Conservation (phyloP, 2,329 filamentous ascomycete species). For the Cercospora sp. region DNA sequence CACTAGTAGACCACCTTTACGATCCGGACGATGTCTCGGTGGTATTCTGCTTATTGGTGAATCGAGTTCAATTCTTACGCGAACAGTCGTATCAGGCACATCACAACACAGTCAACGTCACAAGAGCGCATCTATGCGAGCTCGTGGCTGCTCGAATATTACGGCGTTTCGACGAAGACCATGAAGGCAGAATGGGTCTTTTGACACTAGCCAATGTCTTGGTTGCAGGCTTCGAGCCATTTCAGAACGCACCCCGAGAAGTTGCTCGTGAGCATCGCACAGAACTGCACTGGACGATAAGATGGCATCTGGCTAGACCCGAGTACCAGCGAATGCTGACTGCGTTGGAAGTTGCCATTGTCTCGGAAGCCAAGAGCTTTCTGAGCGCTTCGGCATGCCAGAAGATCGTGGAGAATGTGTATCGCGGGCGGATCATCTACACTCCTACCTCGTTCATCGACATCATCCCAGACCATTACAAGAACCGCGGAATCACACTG, state of each 20-base stretch:
- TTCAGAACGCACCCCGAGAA: slow-evolving; percentile 74
- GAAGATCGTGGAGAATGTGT: slow-evolving; percentile 79
- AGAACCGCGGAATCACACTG: slow-evolving; percentile 75
- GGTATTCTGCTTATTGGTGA: slow-evolving; percentile 81
- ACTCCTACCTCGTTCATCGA: slow-evolving; percentile 80
- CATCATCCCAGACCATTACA: slow-evolving; percentile 83
- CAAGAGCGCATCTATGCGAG: slow-evolving; percentile 76
- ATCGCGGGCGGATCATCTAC: slow-evolving; percentile 76
- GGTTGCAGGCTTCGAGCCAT: slow-evolving; percentile 80
- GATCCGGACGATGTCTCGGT: slow-evolving; percentile 77
- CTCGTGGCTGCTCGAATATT: slow-evolving; percentile 75
- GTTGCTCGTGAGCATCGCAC: slow-evolving; percentile 60
- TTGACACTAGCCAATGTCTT: slow-evolving; percentile 75
- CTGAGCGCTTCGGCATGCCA: slow-evolving; percentile 76
- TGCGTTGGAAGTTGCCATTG: slow-evolving; percentile 77
- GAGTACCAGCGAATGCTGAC: slow-evolving; percentile 64
- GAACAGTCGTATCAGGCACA: slow-evolving; percentile 75
- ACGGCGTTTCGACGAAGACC: slow-evolving; percentile 75
- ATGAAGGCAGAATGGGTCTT: slow-evolving; percentile 68
- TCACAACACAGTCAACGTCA: slow-evolving; percentile 77
- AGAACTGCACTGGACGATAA: slow-evolving; percentile 47
- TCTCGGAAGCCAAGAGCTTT: slow-evolving; percentile 78
- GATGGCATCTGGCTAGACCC: slow-evolving; percentile 43
- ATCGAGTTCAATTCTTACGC: slow-evolving; percentile 74
- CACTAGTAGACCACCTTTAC: slow-evolving; percentile 80